phyloP scores from a whole-genome alignment of 2,329 filamentous ascomycete species.

The Diplodia corticola region DNA sequence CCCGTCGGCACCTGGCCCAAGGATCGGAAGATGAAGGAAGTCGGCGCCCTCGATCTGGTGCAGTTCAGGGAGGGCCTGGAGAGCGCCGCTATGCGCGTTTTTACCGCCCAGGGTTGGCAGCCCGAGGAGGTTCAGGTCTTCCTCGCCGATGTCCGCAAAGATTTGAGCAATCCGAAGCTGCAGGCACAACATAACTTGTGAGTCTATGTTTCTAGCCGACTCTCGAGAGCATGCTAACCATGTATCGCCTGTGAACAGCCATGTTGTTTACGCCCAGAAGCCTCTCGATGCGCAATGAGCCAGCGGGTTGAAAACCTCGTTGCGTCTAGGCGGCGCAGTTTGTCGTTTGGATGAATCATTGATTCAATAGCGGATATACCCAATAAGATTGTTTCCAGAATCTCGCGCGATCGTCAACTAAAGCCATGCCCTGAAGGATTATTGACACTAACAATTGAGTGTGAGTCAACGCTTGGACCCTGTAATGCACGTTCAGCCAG shows the following conservation, averaged over 20 bases:
- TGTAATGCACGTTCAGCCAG: not conserved
- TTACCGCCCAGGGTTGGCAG: conserved; percentile 27
- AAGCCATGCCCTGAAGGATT: not conserved
- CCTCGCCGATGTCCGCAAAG: conserved; percentile 24
- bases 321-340: not conserved
- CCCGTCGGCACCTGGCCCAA: conserved; percentile 33
- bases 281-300: conserved; percentile 2
- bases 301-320: not conserved
- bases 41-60: conserved; percentile 10
- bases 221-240: not conserved
- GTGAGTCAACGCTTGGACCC: not conserved
- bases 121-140: conserved; percentile 25
- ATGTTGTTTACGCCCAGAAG: conserved; percentile 21
- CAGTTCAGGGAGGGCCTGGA: conserved; percentile 20
- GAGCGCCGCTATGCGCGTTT: conserved; percentile 23
- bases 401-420: too few relatives aligned
- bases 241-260: not conserved
- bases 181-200: conserved; percentile 24
- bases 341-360: not conserved
- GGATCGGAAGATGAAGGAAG: conserved; percentile 25
- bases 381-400: not conserved
- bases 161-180: conserved; percentile 23
- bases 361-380: conserved; percentile 6
- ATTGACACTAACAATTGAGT: not conserved
- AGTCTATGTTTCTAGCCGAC: not conserved